These are phyloP conservation scores for Byssochlamys sp. DNA, from an alignment of 2,329 filamentous ascomycete genomes.

Conservation along the genomic window DNA sequence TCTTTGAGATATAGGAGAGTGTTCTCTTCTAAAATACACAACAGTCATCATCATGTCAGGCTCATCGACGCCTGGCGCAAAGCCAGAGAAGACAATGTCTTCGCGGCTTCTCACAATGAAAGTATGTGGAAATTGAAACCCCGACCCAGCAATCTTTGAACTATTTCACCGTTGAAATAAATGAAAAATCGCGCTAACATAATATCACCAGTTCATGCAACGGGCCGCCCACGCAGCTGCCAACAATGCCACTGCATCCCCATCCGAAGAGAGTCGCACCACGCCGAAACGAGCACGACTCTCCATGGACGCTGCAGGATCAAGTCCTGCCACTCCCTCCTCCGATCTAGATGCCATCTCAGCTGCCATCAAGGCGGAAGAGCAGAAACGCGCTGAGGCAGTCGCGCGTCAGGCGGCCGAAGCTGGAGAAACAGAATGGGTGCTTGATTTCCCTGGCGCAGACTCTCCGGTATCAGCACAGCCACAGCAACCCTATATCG, in stretches of 20 bases:
- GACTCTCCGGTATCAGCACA: conserved; percentile 8
- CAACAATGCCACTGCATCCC: conserved; percentile 35
- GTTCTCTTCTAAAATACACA: neutral
- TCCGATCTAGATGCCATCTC: conserved; percentile 32
- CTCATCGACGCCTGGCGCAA: conserved; percentile 42
- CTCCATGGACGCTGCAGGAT: conserved; percentile 14
- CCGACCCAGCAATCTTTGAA: conserved; percentile 3
- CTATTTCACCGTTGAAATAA: neutral
- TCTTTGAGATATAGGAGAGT: neutral
- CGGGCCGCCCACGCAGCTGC: conserved; percentile 48
- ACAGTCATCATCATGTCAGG: conserved; percentile 19
- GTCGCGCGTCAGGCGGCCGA: conserved; percentile 32
- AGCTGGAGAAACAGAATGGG: conserved; percentile 37
- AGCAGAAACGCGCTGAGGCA: conserved; percentile 32
- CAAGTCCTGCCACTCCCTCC: conserved; percentile 14
- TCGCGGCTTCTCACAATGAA: conserved; percentile 88
- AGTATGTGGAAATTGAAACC: conserved; percentile 23
- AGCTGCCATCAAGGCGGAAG: conserved; percentile 32
- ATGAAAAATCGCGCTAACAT: neutral
- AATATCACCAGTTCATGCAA: conserved; percentile 66
- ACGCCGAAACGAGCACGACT: conserved; percentile 29
- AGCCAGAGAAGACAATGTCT: conserved; percentile 63
- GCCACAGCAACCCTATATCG: conserved; percentile 18
- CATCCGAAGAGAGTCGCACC: conserved; percentile 36
- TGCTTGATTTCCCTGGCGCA: conserved; percentile 25